A percentile compares a stretch with the other conserved stretches of the same genome.
These are phyloP conservation scores for Leavenworthia alabamica DNA, from an alignment of 345 rosid genomes.

Conservation along the genomic window DNA sequence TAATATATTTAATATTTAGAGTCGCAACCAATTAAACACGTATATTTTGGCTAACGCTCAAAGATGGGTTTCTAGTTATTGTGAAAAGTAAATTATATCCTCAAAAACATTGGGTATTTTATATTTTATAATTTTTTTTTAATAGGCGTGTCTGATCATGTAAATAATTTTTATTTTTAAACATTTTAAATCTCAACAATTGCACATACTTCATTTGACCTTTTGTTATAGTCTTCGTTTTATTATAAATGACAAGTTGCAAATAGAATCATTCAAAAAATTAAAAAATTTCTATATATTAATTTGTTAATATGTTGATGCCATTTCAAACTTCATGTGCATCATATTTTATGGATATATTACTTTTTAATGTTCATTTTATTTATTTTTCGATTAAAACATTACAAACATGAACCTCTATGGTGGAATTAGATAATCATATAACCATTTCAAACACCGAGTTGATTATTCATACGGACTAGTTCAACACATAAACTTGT, in stretches of 20 bases:
- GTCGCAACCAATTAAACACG: too few relatives aligned
- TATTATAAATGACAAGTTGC: neutral
- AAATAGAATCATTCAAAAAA: neutral
- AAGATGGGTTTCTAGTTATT: too few relatives aligned
- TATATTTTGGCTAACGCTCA: too few relatives aligned
- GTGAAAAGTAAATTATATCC: too few relatives aligned
- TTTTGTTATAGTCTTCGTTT: neutral
- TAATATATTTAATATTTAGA: too few relatives aligned
- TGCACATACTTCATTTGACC: neutral
- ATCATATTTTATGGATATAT: neutral
- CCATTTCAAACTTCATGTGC: neutral
- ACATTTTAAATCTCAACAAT: too few relatives aligned
- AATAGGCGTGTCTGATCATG: neutral
- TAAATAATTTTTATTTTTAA: neutral
- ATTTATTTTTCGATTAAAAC: neutral
- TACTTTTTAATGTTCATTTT: neutral
- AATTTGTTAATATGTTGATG: neutral
- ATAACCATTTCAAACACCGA: neutral
- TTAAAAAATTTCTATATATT: too few relatives aligned
- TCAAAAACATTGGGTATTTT: too few relatives aligned
- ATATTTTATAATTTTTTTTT: neutral
- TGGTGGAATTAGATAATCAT: neutral
- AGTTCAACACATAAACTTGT: too few relatives aligned
- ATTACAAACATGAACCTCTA: neutral
- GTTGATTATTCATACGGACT: neutral